Evolutionary conservation across 2,329 filamentous ascomycete species (phyloP).

Genomic region (Ceratocystis colombiana): DNA sequence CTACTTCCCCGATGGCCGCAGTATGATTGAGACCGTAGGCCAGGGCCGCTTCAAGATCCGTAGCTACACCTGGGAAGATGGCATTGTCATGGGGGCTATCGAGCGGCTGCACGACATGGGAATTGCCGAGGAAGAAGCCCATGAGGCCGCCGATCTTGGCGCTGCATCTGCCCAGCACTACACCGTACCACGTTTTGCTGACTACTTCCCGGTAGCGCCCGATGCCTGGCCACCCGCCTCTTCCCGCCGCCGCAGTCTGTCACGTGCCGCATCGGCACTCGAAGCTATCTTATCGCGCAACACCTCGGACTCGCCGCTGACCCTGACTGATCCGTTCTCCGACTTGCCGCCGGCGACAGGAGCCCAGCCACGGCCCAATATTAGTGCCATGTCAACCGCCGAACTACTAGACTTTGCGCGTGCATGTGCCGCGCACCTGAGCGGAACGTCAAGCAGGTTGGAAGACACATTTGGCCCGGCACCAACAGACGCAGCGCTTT

Average conservation of each 20-base stretch:
- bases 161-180: constrained; percentile 7
- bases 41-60: constrained; percentile 65
- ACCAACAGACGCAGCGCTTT: constrained; percentile 62
- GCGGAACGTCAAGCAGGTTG: constrained; percentile 61
- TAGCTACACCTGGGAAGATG: constrained; percentile 56
- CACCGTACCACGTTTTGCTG: constrained; percentile 1
- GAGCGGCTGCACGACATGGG: constrained; percentile 75
- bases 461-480: constrained; percentile 63
- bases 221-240: not conserved
- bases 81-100: constrained; percentile 65
- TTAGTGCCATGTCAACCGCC: constrained; percentile 52
- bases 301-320: not conserved
- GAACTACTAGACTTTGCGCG: constrained; percentile 56
- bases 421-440: constrained; percentile 46
- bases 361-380: constrained; percentile 15
- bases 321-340: constrained; percentile 17
- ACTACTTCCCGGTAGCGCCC: not conserved
- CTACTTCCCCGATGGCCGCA: constrained; percentile 67
- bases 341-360: constrained; percentile 13
- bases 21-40: constrained; percentile 67
- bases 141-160: constrained; percentile 54
- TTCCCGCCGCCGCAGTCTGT: not conserved
- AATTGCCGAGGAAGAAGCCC: constrained; percentile 65
- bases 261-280: constrained; percentile 5
- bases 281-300: not conserved